phyloP scores from a whole-genome alignment of 768 basidiomycete species.

The Suillus ampliporus region DNA sequence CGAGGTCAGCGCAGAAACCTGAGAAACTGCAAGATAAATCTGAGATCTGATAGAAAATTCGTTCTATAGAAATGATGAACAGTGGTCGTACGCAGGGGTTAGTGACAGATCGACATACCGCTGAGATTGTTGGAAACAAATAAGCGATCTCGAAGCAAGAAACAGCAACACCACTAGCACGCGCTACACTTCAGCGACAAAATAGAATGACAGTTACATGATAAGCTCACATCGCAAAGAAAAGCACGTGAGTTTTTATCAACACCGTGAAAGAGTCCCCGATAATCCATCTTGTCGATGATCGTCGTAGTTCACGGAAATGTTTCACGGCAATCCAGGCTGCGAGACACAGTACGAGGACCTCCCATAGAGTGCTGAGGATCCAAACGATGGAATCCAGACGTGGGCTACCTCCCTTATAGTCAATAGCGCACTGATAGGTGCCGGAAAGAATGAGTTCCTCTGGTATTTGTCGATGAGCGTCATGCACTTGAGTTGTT shows the following conservation, averaged over 20 bases:
- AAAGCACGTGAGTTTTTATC: background rate
- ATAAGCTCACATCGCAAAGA: background rate
- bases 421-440: background rate
- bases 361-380: background rate
- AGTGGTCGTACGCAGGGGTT: background rate
- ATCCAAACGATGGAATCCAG: background rate
- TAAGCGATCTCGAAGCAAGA: background rate
- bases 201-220: background rate
- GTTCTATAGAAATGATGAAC: background rate
- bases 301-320: background rate
- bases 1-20: background rate
- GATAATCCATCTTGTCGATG: background rate
- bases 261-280: slow-evolving; percentile 1
- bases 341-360: background rate
- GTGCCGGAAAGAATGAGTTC: background rate
- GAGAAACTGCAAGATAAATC: background rate
- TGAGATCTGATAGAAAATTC: background rate
- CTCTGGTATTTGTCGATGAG: background rate
- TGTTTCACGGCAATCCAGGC: background rate
- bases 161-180: background rate
- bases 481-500: background rate
- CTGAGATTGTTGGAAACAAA: background rate
- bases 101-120: background rate
- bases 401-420: background rate
- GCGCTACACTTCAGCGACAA: background rate